Base-by-base conservation (phyloP, 176 grass and related monocot genomes). In the Raddia distichophylla region DNA sequence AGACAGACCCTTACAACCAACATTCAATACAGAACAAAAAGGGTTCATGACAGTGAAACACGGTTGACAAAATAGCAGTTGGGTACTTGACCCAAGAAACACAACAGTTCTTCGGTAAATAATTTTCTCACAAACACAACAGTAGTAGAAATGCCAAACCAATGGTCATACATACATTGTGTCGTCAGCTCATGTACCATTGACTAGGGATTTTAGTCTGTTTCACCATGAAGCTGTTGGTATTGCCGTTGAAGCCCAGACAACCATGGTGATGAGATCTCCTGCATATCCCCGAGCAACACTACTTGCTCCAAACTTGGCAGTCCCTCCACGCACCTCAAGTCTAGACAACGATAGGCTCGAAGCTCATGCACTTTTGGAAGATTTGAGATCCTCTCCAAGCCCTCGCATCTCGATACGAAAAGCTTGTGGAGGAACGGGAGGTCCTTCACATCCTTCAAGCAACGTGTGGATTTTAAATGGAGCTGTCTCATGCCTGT, bases 381-480 rank as follows among this genome's bases (percentile, higher is more conserved):
- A 32, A 87, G 8, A 15, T 83, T 77, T 42, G 64, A 89, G 34
- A 89, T 6, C 61, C 42, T 64, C 64, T 85, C 14, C 48, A 54
- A 2, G 3, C 27, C 27, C 27, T 27, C 27, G 27, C 27, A 27
- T 1, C 27, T n/a, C n/a, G n/a, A n/a, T n/a, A 27, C 27, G 27
- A 1, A 27, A 27, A 73, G 48, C 8, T 0, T 0, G 1, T 71
- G 14, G 14, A 73, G 69, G n/a, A 5, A 2, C 2, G 13, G 69
- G 22, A 73, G 16, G 63, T 85, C 46, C n/a, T 79, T 60, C 6
- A 90, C 76, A 18, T 9, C 67, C n/a, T 62, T 74, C 32, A 90
- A 35, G 52, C 8, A 74, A 13, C 62, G 1, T 44, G 42, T 10
- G 15, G 7, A 1, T 4, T 0, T 5, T 56, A 86, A 33, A 0